Base-by-base conservation (phyloP, 75 land plant species). In the Larix kaempferi region DNA sequence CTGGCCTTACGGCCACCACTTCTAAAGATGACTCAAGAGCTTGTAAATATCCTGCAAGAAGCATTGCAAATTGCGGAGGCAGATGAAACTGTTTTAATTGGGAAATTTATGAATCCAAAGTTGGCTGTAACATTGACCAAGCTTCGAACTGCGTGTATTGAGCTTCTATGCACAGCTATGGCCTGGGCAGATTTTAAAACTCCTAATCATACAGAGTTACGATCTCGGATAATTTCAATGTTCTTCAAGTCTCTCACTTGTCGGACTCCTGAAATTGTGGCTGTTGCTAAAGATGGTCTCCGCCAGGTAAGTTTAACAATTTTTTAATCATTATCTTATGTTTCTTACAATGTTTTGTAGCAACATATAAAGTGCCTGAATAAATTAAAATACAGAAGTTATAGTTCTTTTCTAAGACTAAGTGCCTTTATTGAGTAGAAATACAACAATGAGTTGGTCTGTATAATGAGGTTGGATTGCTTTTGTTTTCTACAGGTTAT, bases 131-230 rank as follows among this genome's bases (percentile, higher is more conserved):
- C 96, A 15, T 80, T 95, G 56, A 91, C 88, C 73, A 95, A 91
- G 74, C 94, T 98, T 39, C 92, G 98, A 66, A 98, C 98, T 56
- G 99, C 93, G 41, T 95, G 99, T 84, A 98, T 98, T 79, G 99
- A 95, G 80, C 87, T 98, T 72, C 88, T 98, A n/a, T 98, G 99
- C 74, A 98, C 99, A 44, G 94, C 99, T 58, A 98, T 98, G 99
- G 96, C 99, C 58, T 98, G 99, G 99, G 84, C 92, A 58, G 99
- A 98, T 77, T 92, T 98, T 66, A 95, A 91, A 80, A 91, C 94
- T 21, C 87, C 79, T 74, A 86, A 80, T 79, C 93, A 95, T 84
- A 66, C 89, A 75, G 99, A 98, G 27, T 74, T 98, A 76, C 95
- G 99, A 65, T 90, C 96, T 62, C 91, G 98, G 61, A 90, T 95